Percentiles rank a stretch among this genome's conserved stretches.
Evolutionary conservation across 495 filamentous ascomycete species (phyloP).

Genomic region (Hamigera avellanea): DNA sequence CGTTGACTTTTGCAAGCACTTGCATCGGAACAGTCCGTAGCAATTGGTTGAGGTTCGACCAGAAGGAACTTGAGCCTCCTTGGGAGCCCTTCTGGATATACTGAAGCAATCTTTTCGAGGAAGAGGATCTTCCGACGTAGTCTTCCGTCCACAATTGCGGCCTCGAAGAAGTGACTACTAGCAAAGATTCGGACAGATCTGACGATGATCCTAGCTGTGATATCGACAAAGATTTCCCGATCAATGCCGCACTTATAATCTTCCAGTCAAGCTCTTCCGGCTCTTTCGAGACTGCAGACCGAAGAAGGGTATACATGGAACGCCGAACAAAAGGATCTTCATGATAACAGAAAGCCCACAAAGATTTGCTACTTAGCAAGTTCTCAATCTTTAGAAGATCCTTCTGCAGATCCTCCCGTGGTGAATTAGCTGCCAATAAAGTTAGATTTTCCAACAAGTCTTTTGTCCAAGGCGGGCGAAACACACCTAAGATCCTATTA

Average conservation of each 20-base stretch:
- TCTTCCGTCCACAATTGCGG: slow-evolving; percentile 67
- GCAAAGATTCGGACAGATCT: slow-evolving; percentile 53
- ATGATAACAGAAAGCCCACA: slow-evolving; percentile 66
- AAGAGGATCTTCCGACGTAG: slow-evolving; percentile 54
- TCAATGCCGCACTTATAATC: slow-evolving; percentile 53
- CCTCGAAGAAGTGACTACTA: slow-evolving; percentile 44
- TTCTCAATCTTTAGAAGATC: slow-evolving; percentile 33
- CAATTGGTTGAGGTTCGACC: slow-evolving; percentile 51
- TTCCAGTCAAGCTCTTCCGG: slow-evolving; percentile 45
- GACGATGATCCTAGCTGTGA: slow-evolving; percentile 61
- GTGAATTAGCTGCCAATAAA: slow-evolving; percentile 26
- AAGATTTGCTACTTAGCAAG: slow-evolving; percentile 49
- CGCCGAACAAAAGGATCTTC: slow-evolving; percentile 62
- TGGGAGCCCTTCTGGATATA: slow-evolving; percentile 84
- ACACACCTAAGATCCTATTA: slow-evolving; percentile 34
- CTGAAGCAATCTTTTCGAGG: slow-evolving; percentile 47
- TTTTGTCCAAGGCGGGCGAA: not conserved
- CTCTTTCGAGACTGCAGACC: slow-evolving; percentile 44
- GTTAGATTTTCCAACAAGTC: not conserved
- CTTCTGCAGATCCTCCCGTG: slow-evolving; percentile 39
- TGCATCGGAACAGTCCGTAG: slow-evolving; percentile 45
- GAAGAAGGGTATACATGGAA: slow-evolving; percentile 55
- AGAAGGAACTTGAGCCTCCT: slow-evolving; percentile 54
- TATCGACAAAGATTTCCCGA: slow-evolving; percentile 55
- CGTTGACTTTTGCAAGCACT: slow-evolving; percentile 35